Evolutionary conservation across 441 rosid genomes (phyloP).

Genomic region (Cnidoscolus chayamansa): DNA sequence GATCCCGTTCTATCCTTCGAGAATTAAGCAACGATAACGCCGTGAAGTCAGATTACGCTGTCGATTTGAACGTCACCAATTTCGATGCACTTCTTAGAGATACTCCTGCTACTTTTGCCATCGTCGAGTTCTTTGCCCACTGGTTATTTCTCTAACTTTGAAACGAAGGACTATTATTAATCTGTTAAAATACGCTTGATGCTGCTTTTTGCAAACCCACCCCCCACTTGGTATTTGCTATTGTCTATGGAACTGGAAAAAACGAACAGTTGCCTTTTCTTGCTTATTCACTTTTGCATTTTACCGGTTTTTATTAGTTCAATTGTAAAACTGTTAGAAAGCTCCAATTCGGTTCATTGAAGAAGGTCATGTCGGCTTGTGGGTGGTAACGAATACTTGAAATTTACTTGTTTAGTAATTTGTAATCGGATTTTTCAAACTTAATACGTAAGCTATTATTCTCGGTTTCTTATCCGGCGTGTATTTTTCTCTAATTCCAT

Average conservation of each 20-base stretch:
- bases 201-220: background rate
- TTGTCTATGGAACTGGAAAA: too few relatives aligned
- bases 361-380: background rate
- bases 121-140: conserved; percentile 90
- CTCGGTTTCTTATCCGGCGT: background rate
- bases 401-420: background rate
- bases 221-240: too few relatives aligned
- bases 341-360: background rate
- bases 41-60: conserved; percentile 42
- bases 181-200: background rate
- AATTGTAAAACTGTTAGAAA: background rate
- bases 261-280: background rate
- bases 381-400: background rate
- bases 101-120: conserved; percentile 66
- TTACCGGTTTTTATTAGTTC: background rate
- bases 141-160: conserved; percentile 48
- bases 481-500: too few relatives aligned
- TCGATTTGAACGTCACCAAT: conserved; percentile 62
- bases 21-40: conserved; percentile 28
- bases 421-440: background rate
- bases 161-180: background rate
- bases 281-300: too few relatives aligned
- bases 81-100: conserved; percentile 60
- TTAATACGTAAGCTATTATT: background rate
- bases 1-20: conserved; percentile 66